These are phyloP conservation scores for Aphanomyces astaci DNA, from an alignment of 352 stramenopile genomes.

Conservation along the genomic window DNA sequence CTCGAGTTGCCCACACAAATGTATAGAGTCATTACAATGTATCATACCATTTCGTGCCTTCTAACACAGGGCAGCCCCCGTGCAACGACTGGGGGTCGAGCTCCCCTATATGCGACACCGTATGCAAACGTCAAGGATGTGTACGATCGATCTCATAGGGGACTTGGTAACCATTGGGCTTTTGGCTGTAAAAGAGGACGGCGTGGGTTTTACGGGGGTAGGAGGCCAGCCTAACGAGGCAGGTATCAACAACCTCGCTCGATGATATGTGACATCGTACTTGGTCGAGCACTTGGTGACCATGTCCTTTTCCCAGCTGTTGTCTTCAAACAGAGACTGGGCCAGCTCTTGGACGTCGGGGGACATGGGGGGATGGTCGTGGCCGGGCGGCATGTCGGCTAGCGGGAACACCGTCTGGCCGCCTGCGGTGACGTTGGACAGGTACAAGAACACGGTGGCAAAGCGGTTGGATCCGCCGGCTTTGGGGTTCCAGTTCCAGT, in stretches of 20 bases:
- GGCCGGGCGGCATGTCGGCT: conserved; percentile 54
- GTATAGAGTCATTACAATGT: not conserved
- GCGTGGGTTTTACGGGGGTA: conserved; percentile 85
- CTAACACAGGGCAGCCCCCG: conserved; percentile 92
- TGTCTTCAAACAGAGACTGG: conserved; percentile 49
- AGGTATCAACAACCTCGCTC: not conserved
- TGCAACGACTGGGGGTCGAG: conserved; percentile 83
- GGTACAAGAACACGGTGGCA: conserved; percentile 75
- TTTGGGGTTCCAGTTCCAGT: conserved; percentile 74
- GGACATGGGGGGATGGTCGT: conserved; percentile 42
- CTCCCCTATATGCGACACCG: conserved; percentile 30
- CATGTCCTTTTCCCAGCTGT: conserved; percentile 70
- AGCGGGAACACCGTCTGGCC: conserved; percentile 82
- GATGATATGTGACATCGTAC: too few species aligned
- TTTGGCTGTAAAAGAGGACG: conserved; percentile 97
- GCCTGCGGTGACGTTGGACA: conserved; percentile 66
- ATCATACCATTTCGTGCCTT: conserved; percentile 85
- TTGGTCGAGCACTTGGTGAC: conserved; percentile 57
- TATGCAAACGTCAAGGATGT: too few species aligned
- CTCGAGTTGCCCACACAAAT: not conserved
- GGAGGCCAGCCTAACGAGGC: conserved; percentile 41
- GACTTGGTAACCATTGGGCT: conserved; percentile 85
- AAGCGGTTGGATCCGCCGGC: conserved; percentile 74
- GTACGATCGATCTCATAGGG: too few species aligned
- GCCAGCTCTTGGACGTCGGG: conserved; percentile 38